Base-by-base conservation (phyloP, 176 grass and related monocot species). In the Ensete ventricosum region DNA sequence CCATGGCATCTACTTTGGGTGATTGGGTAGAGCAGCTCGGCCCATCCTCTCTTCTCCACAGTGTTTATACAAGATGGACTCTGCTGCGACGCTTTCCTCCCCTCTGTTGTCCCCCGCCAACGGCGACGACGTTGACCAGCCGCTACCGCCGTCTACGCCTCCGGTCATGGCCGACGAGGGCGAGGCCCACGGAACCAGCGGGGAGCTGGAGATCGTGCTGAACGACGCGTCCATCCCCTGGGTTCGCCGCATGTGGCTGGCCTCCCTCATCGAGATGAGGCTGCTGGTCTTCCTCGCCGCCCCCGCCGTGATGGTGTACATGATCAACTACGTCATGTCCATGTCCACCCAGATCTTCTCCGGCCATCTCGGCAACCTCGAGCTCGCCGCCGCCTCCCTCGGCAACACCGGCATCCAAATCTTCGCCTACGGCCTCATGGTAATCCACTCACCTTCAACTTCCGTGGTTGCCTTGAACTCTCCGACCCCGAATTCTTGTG, bases 361-460 rank as follows among this genome's bases (percentile, higher is more conserved):
- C 14, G 83, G 83, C 22, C 83, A 85, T 14, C 83, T 85, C 54
- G 83, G 83, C 25, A 85, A 85, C 78, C 71, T 85, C 13, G 83
- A 85, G 71, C 68, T 85, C 63, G 83, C 83, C 8, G 83, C 83
- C 54, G 66, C 83, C 13, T 85, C 83, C 55, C 83, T 85, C 64
- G 83, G 83, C 14, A 85, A 85, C 77, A 85, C 73, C 69, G 83
- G 83, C 63, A 85, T 85, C 83, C 83, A 85, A 76, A 53, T 85
- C 25, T 85, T 85, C 75, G 83, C 83, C 52, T 85, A 85, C 79
- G 83, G 83, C 16, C 77, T 85, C 52, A 85, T 85, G 83, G 83
- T 85, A 78, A 68, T 68, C 21, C 55, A 6, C 55, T 14, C 57
- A 19, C 20, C 57, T 20, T 62, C 57, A 19, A 4, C 10, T 68